Evolutionary conservation across 169 alveolate species (phyloP), one percentile per base, ranked within the genome.

Genomic region (Condylostoma magnum): DNA sequence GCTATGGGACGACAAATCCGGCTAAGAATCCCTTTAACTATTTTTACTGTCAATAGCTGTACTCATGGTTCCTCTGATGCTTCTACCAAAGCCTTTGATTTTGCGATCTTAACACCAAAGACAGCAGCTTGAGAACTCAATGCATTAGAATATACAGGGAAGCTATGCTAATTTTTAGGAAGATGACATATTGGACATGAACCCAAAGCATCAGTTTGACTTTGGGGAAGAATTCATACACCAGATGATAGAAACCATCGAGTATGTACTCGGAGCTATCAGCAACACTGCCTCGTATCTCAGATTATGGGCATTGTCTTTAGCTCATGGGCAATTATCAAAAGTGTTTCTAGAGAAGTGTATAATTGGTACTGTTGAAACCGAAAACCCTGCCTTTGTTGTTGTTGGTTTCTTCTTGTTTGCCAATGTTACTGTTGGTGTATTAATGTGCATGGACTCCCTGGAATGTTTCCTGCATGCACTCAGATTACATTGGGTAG

Each of bases 401-500:
- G 69, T 80, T 36, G 34, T 79, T n/a, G 77, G 82, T 27, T 95
- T 93, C 54, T 91, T 91, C 18, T 69, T 90, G 38, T 96, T 94
- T 85, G 97, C 97, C 2, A 86, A 91, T 69, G 74, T 96, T 69
- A 98, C 99, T 4, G 90, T 97, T 43, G 97, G 95, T 30, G 99
- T 99, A 12, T 92, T 99, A 77, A 91, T 99, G 82, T 93, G 97
- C 58, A 97, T 98, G 99, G 99, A 99, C 89, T 88, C 97, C 2
- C 83, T 99, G 83, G 99, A 99, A 86, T 97, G 99, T 77, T 97
- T 97, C 89, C 91, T 99, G 63, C 99, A 99, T 90, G 98, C 99
- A 2, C 93, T 99, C 60, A 95, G 99, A 77, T 94, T 98, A 79
- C 99, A 98, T 82, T 98, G 99, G 99, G 99, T 99, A 52, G 99